These are phyloP conservation scores for Fistulinella staudtii DNA, from an alignment of 1,284 basidiomycete genomes.

Conservation along the genomic window DNA sequence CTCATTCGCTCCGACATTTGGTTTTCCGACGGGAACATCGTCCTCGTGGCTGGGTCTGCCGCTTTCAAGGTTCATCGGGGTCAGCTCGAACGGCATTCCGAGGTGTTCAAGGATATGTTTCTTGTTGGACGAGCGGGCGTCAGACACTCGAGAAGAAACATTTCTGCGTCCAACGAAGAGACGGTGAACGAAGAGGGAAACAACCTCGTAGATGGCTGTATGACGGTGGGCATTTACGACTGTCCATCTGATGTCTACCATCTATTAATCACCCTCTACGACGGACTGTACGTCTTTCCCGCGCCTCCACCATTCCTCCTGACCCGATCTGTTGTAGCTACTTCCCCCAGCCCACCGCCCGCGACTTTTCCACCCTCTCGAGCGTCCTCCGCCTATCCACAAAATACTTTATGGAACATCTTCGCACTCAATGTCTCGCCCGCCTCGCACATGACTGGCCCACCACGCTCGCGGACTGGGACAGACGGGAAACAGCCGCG, in stretches of 20 bases:
- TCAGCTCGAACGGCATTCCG: slow-evolving; percentile 66
- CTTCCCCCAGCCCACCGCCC: slow-evolving; percentile 40
- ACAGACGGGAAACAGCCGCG: slow-evolving; percentile 54
- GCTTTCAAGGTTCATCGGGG: slow-evolving; percentile 72
- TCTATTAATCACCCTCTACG: slow-evolving; percentile 59
- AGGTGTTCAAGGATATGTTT: slow-evolving; percentile 63
- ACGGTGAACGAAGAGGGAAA: slow-evolving; percentile 28
- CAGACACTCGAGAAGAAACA: no score
- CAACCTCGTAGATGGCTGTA: slow-evolving; percentile 47
- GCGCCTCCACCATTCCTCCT: neutral
- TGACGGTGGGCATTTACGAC: slow-evolving; percentile 51
- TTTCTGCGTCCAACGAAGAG: slow-evolving; percentile 1
- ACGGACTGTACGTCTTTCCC: slow-evolving; percentile 40
- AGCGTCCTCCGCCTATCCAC: slow-evolving; percentile 61
- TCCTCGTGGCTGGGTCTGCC: slow-evolving; percentile 51
- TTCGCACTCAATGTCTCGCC: slow-evolving; percentile 52
- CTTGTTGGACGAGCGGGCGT: slow-evolving; percentile 43
- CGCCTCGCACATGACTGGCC: slow-evolving; percentile 63
- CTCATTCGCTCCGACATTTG: slow-evolving; percentile 55
- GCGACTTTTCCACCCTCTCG: slow-evolving; percentile 54
- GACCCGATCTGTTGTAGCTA: slow-evolving; percentile 27
- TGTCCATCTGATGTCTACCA: slow-evolving; percentile 51
- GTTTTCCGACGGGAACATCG: slow-evolving; percentile 68
- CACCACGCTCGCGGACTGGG: slow-evolving; percentile 58
- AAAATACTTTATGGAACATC: slow-evolving; percentile 64